These are phyloP conservation scores for Aphanomyces astaci DNA, from an alignment of 352 stramenopile genomes.

Conservation along the genomic window DNA sequence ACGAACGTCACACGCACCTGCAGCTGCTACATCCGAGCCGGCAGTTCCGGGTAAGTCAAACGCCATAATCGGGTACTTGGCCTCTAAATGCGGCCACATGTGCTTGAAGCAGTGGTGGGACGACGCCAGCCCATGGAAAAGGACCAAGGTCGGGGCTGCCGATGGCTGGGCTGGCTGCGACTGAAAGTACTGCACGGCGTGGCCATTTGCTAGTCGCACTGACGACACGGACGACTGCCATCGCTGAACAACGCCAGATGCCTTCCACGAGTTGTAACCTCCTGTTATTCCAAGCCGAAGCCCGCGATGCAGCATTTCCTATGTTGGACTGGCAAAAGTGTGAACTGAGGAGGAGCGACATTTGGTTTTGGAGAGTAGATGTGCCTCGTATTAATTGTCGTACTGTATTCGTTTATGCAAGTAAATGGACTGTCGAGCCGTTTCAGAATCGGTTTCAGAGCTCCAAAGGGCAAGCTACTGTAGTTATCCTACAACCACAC, in stretches of 20 bases:
- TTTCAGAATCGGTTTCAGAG: too few relatives aligned
- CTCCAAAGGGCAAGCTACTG: too few relatives aligned
- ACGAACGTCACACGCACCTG: background rate
- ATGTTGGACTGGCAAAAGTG: too few relatives aligned
- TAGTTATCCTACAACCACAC: too few relatives aligned
- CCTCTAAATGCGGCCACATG: background rate
- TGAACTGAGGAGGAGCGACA: too few relatives aligned
- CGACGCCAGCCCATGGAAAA: slow-evolving; percentile 11
- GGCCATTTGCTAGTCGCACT: background rate
- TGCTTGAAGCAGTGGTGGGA: slow-evolving; percentile 16
- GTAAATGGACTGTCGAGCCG: too few relatives aligned
- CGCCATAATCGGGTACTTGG: slow-evolving; percentile 8
- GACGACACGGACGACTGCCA: background rate
- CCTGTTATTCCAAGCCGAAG: too few relatives aligned
- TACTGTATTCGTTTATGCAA: too few relatives aligned
- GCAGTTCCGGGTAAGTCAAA: slow-evolving; percentile 13
- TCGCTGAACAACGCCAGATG: background rate
- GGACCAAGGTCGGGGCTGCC: background rate
- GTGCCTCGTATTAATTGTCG: too few relatives aligned
- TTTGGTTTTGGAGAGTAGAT: too few relatives aligned
- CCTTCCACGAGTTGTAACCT: background rate
- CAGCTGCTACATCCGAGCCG: background rate
- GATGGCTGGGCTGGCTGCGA: background rate
- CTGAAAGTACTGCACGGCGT: background rate
- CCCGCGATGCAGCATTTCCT: too few relatives aligned